Conservation (phyloP, 208 protist species). For the Leishmania braziliensis region DNA sequence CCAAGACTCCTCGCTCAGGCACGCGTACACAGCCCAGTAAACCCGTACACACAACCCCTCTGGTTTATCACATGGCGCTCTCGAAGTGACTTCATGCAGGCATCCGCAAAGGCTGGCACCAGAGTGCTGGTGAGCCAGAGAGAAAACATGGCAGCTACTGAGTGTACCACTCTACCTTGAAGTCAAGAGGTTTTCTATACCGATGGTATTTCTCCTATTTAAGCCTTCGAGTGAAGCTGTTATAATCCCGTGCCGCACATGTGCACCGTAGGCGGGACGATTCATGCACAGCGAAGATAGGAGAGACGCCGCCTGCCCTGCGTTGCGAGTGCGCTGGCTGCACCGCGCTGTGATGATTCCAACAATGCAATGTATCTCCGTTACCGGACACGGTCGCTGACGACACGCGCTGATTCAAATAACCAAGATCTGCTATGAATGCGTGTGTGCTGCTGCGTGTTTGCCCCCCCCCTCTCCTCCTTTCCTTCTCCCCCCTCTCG, state of each 20-base stretch:
- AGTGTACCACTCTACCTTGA: background rate
- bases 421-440: constrained; percentile 87
- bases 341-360: constrained; percentile 8
- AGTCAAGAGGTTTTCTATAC: background rate
- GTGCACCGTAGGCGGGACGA: constrained; percentile 30
- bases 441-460: background rate
- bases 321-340: background rate
- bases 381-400: constrained; percentile 54
- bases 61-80: too few relatives aligned
- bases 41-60: background rate
- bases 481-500: background rate
- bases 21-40: background rate
- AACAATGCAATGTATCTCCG: constrained; percentile 36
- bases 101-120: background rate
- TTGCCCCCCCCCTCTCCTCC: background rate
- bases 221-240: constrained; percentile 15
- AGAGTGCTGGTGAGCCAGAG: too few relatives aligned
- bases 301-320: background rate
- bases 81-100: background rate
- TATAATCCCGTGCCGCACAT: constrained; percentile 47
- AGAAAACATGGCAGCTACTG: background rate
- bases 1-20: background rate
- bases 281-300: constrained; percentile 62
- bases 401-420: constrained; percentile 68
- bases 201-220: background rate